Evolutionary conservation across 257 asterid genomes (phyloP).

Genomic region (Rehmannia glutinosa): DNA sequence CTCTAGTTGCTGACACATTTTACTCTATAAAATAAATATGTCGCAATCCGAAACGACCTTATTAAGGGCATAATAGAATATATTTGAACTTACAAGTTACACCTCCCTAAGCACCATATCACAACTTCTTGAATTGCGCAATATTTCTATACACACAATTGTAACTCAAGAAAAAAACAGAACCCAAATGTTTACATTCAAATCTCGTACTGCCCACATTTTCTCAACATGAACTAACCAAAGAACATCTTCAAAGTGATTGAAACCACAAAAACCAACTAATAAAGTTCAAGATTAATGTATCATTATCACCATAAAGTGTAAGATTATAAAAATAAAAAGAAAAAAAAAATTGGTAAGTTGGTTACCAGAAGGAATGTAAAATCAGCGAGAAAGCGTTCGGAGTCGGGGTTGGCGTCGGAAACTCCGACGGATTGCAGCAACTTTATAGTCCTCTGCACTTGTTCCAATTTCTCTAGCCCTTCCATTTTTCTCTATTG

Average conservation of each 20-base stretch:
- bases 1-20: too few species aligned
- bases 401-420: conserved; percentile 40
- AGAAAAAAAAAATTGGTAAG: not conserved
- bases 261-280: not conserved
- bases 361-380: conserved; percentile 52
- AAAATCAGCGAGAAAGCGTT: conserved; percentile 68
- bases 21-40: too few species aligned
- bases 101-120: too few species aligned
- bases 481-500: conserved; percentile 59
- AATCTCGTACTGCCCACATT: too few species aligned
- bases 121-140: too few species aligned
- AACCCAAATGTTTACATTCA: too few species aligned
- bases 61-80: too few species aligned
- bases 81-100: too few species aligned
- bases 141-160: too few species aligned
- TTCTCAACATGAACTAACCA: too few species aligned
- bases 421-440: conserved; percentile 54
- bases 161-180: too few species aligned
- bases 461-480: conserved; percentile 58
- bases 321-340: not conserved
- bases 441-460: conserved; percentile 45
- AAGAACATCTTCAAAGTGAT: not conserved
- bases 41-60: not conserved
- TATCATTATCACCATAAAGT: not conserved
- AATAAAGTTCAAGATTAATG: not conserved